Conservation (phyloP, 148 eudicot genomes). For the Dysphania ambrosioides region DNA sequence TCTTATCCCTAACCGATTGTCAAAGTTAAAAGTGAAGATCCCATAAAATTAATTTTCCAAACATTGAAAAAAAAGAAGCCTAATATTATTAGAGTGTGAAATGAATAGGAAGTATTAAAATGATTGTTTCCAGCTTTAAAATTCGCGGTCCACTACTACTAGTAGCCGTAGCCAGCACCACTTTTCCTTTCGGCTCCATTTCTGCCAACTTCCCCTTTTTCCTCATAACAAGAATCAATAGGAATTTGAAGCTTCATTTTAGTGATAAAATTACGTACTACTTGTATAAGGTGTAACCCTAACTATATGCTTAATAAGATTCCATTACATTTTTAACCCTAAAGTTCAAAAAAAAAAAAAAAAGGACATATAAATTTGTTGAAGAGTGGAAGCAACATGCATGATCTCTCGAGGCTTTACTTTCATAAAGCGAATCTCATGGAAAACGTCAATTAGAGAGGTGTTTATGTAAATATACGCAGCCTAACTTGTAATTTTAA, state of each 20-base stretch:
- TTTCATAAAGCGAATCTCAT: background rate
- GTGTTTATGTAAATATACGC: background rate
- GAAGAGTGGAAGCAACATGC: background rate
- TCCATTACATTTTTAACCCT: conserved; percentile 8
- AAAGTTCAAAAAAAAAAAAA: conserved; percentile 3
- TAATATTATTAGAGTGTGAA: background rate
- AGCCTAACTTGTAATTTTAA: background rate
- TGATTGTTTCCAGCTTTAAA: background rate
- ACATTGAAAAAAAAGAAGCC: conserved; percentile 8
- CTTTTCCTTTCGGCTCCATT: conserved; percentile 10
- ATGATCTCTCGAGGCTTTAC: background rate
- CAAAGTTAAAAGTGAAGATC: too few species aligned
- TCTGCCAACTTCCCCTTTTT: conserved; percentile 13
- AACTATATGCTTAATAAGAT: conserved; percentile 2
- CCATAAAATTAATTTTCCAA: too few species aligned
- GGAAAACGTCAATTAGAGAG: background rate
- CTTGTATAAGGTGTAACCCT: background rate
- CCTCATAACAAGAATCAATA: background rate
- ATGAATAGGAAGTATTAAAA: background rate
- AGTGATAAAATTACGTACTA: background rate
- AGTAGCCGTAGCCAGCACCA: background rate
- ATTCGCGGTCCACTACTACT: background rate
- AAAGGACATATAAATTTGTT: background rate
- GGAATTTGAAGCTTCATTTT: background rate
- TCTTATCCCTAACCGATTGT: too few species aligned